Evolutionary conservation across 352 stramenopile species (phyloP).

Genomic region (Saprolegnia parasitica): DNA sequence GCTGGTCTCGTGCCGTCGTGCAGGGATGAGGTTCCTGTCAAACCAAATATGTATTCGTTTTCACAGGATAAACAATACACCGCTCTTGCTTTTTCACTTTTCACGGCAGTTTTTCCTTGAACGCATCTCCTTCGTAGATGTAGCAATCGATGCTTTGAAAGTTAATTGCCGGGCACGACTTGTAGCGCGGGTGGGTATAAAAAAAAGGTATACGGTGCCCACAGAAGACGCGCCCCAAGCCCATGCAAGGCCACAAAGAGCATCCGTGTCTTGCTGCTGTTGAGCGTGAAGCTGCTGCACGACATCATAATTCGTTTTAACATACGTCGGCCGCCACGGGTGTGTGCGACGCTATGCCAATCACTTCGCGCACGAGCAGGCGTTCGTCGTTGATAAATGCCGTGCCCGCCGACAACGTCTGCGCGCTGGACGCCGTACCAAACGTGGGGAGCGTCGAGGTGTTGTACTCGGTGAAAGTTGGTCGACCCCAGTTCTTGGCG

Average conservation of each 20-base stretch:
- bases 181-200: slow-evolving; percentile 2
- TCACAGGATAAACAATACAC: too few relatives aligned
- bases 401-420: background rate
- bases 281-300: background rate
- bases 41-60: too few relatives aligned
- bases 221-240: background rate
- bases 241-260: background rate
- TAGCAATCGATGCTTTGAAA: background rate
- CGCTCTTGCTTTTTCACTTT: too few relatives aligned
- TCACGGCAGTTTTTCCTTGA: slow-evolving; percentile 1
- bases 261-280: background rate
- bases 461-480: background rate
- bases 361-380: background rate
- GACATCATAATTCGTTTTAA: background rate
- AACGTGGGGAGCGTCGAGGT: background rate
- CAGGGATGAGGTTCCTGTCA: too few relatives aligned
- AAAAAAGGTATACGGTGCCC: background rate
- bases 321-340: background rate
- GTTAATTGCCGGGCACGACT: background rate
- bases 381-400: background rate
- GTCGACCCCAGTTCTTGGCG: too few relatives aligned
- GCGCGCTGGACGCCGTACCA: background rate
- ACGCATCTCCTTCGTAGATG: background rate
- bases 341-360: background rate
- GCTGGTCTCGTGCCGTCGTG: too few relatives aligned